A percentile compares a stretch with the other conserved stretches of the same genome.
phyloP scores from a whole-genome alignment of 257 asterid species.

The Przewalskia tangutica region DNA sequence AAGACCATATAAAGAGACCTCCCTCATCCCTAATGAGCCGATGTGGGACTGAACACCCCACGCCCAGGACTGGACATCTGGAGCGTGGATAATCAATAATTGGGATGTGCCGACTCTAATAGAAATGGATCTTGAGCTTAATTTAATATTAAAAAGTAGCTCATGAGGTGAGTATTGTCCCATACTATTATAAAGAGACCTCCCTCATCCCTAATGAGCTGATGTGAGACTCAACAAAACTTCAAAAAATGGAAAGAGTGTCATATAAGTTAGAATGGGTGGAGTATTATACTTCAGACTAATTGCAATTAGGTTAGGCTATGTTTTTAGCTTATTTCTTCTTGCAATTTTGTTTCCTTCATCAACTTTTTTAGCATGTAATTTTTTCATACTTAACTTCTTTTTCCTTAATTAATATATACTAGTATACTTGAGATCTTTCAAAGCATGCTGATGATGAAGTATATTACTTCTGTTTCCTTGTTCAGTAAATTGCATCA shows the following conservation, averaged over 20 bases:
- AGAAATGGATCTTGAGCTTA: neutral
- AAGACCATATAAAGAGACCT: neutral
- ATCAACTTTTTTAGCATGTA: neutral
- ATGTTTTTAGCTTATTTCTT: neutral
- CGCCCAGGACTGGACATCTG: no score
- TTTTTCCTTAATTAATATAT: neutral
- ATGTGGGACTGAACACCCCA: neutral
- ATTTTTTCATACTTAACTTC: no score
- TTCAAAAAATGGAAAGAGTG: neutral
- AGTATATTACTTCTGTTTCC: neutral
- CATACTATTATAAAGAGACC: neutral
- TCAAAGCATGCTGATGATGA: neutral
- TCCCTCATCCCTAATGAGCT: neutral
- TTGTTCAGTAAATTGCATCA: neutral
- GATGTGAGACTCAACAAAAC: neutral
- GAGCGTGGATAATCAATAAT: no score
- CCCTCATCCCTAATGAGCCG: neutral
- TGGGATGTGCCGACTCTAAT: no score
- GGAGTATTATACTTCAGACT: neutral
- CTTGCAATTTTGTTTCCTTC: neutral
- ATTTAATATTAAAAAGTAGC: neutral
- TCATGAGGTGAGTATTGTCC: neutral
- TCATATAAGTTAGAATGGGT: neutral
- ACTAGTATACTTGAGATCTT: neutral
- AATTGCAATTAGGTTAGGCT: neutral